Evolutionary conservation across 768 basidiomycete genomes (phyloP).

Genomic region (Tylopilus sp.): DNA sequence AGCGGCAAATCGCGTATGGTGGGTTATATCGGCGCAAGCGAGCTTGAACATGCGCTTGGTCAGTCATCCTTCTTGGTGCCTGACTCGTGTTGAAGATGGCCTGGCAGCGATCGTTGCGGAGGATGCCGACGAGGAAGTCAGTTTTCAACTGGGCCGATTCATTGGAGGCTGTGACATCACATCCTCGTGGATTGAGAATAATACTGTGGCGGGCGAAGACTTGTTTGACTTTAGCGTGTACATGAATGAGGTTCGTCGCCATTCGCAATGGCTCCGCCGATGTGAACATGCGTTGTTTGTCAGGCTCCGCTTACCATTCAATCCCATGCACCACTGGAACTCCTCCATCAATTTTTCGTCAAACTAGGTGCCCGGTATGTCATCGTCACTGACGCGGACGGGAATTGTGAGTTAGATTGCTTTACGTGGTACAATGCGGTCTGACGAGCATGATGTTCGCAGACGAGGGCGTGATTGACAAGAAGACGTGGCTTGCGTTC

Average conservation of each 20-base stretch:
- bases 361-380: constrained; percentile 93
- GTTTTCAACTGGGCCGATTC: constrained; percentile 52
- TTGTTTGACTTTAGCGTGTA: constrained; percentile 82
- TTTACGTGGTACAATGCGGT: neutral
- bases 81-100: neutral
- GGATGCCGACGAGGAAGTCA: constrained; percentile 60
- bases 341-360: constrained; percentile 90
- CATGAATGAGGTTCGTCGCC: constrained; percentile 73
- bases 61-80: constrained; percentile 26
- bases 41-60: constrained; percentile 92
- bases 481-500: constrained; percentile 92
- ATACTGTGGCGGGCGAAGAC: constrained; percentile 35
- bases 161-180: constrained; percentile 41
- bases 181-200: constrained; percentile 53
- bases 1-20: constrained; percentile 59
- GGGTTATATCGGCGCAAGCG: constrained; percentile 89
- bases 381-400: constrained; percentile 77
- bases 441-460: neutral
- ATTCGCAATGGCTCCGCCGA: neutral
- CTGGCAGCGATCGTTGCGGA: constrained; percentile 71
- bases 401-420: constrained; percentile 57
- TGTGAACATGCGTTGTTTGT: neutral
- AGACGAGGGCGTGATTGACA: constrained; percentile 92
- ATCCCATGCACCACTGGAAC: constrained; percentile 82
- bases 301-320: constrained; percentile 87